Evolutionary conservation across 108 stramenopile genomes (phyloP).

Genomic region (Thalassiosira profunda): DNA sequence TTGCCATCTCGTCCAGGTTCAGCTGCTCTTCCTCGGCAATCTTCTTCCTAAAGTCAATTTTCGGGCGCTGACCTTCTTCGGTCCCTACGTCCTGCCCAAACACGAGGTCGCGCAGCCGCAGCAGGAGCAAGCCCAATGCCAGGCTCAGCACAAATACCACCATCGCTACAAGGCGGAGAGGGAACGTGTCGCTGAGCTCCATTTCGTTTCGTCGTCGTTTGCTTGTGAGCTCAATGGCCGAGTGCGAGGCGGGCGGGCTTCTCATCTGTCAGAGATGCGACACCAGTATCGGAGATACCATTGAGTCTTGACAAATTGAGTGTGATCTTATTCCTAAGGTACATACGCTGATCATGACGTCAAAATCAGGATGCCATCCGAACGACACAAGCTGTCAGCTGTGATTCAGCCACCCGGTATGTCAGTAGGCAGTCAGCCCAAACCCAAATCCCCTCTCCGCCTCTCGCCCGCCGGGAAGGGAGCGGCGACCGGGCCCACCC

Average conservation of each 20-base stretch:
- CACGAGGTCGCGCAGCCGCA: background rate
- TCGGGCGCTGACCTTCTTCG: background rate
- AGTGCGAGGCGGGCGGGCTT: too few relatives aligned
- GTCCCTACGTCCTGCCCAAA: background rate
- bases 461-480: too few relatives aligned
- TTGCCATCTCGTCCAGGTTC: background rate
- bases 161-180: background rate
- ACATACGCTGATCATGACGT: too few relatives aligned
- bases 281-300: too few relatives aligned
- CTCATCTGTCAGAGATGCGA: too few relatives aligned
- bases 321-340: background rate
- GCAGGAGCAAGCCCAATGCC: background rate
- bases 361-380: too few relatives aligned
- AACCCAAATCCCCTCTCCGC: too few relatives aligned
- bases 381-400: too few relatives aligned
- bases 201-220: background rate
- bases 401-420: too few relatives aligned
- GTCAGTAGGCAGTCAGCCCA: too few relatives aligned
- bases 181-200: background rate
- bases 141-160: background rate
- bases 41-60: slow-evolving; percentile 4
- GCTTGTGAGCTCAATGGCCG: background rate
- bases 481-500: too few relatives aligned
- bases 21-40: background rate
- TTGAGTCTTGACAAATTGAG: too few relatives aligned